Evolutionary conservation across 148 eudicot genomes (phyloP).

Genomic region (Cornus kousa): DNA sequence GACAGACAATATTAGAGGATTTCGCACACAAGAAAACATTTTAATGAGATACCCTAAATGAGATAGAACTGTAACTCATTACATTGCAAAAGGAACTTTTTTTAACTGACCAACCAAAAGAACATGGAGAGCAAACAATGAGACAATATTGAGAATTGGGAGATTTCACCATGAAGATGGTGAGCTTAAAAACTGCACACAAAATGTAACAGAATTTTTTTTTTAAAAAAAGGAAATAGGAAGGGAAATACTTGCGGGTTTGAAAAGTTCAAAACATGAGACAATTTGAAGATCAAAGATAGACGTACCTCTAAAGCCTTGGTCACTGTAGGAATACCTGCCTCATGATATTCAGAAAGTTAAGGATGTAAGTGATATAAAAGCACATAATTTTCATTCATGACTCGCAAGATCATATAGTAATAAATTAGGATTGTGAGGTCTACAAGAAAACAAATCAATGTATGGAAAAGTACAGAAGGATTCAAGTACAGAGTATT

Average conservation of each 20-base stretch:
- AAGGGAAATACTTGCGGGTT: too few species aligned
- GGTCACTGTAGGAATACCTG: slow-evolving; percentile 60
- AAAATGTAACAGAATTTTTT: too few species aligned
- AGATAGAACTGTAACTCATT: background rate
- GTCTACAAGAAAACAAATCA: background rate
- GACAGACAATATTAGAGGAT: background rate
- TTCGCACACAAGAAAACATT: background rate
- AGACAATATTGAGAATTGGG: too few species aligned
- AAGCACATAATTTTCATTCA: background rate
- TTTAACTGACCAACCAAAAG: background rate
- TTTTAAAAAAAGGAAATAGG: background rate
- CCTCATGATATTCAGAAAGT: slow-evolving; percentile 25
- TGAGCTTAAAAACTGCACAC: too few species aligned
- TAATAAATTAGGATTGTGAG: background rate
- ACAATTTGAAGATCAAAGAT: background rate
- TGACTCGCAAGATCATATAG: slow-evolving; percentile 7
- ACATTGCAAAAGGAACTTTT: background rate
- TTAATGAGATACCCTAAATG: background rate
- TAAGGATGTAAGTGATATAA: background rate
- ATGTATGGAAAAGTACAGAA: background rate
- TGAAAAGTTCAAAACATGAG: background rate
- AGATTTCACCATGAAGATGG: too few species aligned
- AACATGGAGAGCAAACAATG: too few species aligned
- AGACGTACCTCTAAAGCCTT: slow-evolving; percentile 66
- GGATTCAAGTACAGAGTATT: background rate